Evolutionary conservation across 129 eudicot species (phyloP).

Genomic region (Flaveria ramosissima): DNA sequence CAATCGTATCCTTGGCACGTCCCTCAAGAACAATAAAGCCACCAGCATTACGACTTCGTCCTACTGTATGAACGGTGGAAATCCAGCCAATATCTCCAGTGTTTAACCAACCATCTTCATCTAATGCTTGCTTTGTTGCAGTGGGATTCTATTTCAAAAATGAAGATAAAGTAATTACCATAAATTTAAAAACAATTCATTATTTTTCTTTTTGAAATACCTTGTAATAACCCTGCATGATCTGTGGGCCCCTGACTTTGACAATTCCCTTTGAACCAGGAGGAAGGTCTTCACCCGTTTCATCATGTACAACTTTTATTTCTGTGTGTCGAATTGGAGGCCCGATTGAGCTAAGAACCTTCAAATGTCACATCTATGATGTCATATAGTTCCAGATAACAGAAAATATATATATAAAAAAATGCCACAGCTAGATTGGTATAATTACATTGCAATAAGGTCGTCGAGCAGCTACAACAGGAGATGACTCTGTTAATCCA

Average conservation of each 20-base stretch:
- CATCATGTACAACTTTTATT: slow-evolving; percentile 74
- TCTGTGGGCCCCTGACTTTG: slow-evolving; percentile 86
- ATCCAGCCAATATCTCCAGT: slow-evolving; percentile 99
- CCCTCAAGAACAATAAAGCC: slow-evolving; percentile 91
- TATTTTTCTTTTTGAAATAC: slow-evolving; percentile 36
- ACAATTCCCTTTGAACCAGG: slow-evolving; percentile 79
- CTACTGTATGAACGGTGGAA: slow-evolving; percentile 64
- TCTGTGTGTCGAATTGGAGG: slow-evolving; percentile 64
- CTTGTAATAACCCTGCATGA: slow-evolving; percentile 97
- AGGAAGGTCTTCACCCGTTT: slow-evolving; percentile 70
- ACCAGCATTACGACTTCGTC: slow-evolving; percentile 82
- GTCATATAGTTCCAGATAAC: slow-evolving; percentile 33
- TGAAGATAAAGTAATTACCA: slow-evolving; percentile 17
- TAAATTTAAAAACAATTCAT: not conserved
- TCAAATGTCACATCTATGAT: slow-evolving; percentile 45
- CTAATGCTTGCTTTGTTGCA: slow-evolving; percentile 75
- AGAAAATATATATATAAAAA: not conserved
- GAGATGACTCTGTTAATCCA: slow-evolving; percentile 96
- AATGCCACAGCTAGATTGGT: slow-evolving; percentile 8
- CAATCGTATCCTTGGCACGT: slow-evolving; percentile 98
- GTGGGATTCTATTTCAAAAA: slow-evolving; percentile 54
- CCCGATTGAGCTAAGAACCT: slow-evolving; percentile 96
- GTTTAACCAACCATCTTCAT: slow-evolving; percentile 90
- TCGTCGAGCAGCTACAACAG: slow-evolving; percentile 77
- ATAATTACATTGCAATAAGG: slow-evolving; percentile 66